phyloP scores from a whole-genome alignment of 257 asterid genomes.

The Przewalskia tangutica region DNA sequence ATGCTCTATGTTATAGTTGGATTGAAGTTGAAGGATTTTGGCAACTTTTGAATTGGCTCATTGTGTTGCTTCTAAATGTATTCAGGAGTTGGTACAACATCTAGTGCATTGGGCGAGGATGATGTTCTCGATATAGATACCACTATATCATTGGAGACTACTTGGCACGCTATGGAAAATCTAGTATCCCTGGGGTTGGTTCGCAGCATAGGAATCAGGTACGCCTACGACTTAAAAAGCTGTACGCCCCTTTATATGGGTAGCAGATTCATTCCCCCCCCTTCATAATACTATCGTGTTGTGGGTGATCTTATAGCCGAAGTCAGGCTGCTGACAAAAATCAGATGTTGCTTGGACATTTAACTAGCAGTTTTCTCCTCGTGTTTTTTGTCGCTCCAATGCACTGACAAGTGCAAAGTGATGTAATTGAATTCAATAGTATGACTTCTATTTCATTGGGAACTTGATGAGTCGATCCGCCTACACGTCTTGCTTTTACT shows the following conservation, averaged over 20 bases:
- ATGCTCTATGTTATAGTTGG: background rate
- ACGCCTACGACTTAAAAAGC: background rate
- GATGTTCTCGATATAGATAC: constrained; percentile 55
- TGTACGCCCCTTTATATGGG: background rate
- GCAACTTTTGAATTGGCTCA: background rate
- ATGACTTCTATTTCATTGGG: no score
- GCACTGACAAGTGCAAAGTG: background rate
- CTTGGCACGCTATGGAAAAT: constrained; percentile 66
- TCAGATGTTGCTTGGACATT: background rate
- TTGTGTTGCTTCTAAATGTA: background rate
- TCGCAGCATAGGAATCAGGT: constrained; percentile 66
- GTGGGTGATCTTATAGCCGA: background rate
- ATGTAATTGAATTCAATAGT: no score
- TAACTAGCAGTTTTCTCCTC: background rate
- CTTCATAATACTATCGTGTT: background rate
- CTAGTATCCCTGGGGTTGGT: constrained; percentile 47
- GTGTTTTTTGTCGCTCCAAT: background rate
- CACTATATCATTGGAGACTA: constrained; percentile 46
- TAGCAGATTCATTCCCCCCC: background rate
- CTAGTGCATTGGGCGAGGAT: constrained; percentile 55
- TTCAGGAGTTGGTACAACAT: constrained; percentile 47
- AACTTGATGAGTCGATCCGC: no score
- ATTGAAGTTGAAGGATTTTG: background rate
- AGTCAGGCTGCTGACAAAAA: background rate
- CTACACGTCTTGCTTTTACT: no score